Evolutionary conservation across 352 stramenopile genomes (phyloP), one percentile per base, ranked within the genome.

Genomic region (Globisporangium nunn): DNA sequence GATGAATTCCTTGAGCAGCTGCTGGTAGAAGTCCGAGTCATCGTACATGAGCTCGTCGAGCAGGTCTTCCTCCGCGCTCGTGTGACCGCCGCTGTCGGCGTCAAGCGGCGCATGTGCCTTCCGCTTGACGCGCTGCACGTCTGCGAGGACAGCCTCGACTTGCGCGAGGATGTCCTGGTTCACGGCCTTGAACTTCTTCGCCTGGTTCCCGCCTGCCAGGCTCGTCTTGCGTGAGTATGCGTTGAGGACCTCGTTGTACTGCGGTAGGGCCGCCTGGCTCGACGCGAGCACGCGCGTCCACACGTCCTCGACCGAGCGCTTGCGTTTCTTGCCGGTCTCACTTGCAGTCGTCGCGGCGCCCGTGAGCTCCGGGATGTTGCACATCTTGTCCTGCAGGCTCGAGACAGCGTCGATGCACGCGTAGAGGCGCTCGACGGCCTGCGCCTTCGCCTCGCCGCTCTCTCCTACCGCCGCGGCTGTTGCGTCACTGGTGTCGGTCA

Each of bases 1-100:
- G 31, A 95, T 91, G 61, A 90, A 95, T 63, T 95, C 85, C 61
- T 95, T 95, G 23, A 95, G 66, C 46, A 95, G 66, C 64, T 95
- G 85, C 69, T 95, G 43, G 43, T 48, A 48, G 18, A 48, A 48
- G n/a, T 48, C 43, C 44, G 80, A 80, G 69, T 95, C 85, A 60
- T 95, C 83, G 59, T 95, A 95, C 77, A 90, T 87, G 55, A 85
- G 66, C 54, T 95, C 85, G 45, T 95, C 83, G 35, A 95, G 67
- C 28, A 67, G 49, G 30, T 88, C 75, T 28, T 80, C 71, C 18
- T 75, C 68, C 0, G 51, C 68, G 39, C 55, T 71, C 29, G 67
- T 76, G 48, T 76, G 61, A 40, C 63, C 67, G 18, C 63, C 67
- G 28, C 18, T 63, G 28, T 72, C 70, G 18, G 59, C 52, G 31